phyloP scores from a whole-genome alignment of 1,139 yeast genomes.

The Sugiyamaella neomexicana region DNA sequence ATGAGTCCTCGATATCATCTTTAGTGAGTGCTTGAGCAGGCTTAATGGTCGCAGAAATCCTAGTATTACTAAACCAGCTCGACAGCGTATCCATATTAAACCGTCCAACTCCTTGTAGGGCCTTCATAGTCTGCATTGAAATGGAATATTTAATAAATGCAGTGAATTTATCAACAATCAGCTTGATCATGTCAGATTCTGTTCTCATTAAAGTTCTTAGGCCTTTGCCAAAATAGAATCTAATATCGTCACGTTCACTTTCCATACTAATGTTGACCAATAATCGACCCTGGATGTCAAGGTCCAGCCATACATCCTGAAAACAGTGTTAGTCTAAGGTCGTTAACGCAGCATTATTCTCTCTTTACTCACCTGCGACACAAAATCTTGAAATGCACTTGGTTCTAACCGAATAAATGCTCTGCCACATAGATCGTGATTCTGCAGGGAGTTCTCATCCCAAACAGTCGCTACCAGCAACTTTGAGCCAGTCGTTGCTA shows the following conservation, averaged over 20 bases:
- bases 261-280: conserved; percentile 70
- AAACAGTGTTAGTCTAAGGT: conserved; percentile 4
- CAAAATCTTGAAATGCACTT: conserved; percentile 62
- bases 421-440: conserved; percentile 71
- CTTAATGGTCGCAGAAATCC: conserved; percentile 34
- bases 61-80: conserved; percentile 50
- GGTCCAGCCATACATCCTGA: conserved; percentile 58
- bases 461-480: conserved; percentile 64
- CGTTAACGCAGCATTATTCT: neutral
- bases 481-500: conserved; percentile 41
- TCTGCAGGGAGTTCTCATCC: conserved; percentile 60
- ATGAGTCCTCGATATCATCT: conserved; percentile 62
- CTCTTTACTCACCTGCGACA: conserved; percentile 43
- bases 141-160: conserved; percentile 49
- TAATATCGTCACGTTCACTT: conserved; percentile 72
- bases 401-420: conserved; percentile 66
- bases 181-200: conserved; percentile 62
- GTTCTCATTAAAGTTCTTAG: conserved; percentile 63
- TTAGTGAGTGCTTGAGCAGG: conserved; percentile 39
- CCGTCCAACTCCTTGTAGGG: conserved; percentile 34
- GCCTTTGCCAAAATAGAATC: conserved; percentile 76
- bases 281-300: conserved; percentile 69
- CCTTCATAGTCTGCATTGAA: conserved; percentile 41
- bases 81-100: conserved; percentile 52
- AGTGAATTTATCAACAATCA: conserved; percentile 60